Evolutionary conservation across 106 monocot genomes (phyloP).

Genomic region (Vanilla planifolia): DNA sequence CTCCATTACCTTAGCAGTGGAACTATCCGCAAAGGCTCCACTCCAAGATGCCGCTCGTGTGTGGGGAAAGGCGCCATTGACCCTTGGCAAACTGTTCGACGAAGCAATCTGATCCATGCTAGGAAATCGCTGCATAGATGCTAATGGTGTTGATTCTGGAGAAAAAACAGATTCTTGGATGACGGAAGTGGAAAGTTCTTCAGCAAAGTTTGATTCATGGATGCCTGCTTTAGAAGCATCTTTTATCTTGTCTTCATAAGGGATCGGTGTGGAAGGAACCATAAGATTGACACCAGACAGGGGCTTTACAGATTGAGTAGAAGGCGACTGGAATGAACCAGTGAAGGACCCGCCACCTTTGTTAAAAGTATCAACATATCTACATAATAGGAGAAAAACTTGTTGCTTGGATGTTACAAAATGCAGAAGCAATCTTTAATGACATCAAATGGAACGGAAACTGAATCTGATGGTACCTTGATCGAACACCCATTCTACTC

Average conservation of each 20-base stretch:
- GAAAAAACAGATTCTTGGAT: constrained; percentile 18
- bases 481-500: constrained; percentile 68
- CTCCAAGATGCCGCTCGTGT: constrained; percentile 20
- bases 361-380: constrained; percentile 98
- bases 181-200: constrained; percentile 24
- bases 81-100: constrained; percentile 9
- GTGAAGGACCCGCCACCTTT: constrained; percentile 39
- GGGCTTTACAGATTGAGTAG: constrained; percentile 59
- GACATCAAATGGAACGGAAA: not conserved
- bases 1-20: not conserved
- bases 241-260: constrained; percentile 15
- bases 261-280: constrained; percentile 45
- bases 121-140: constrained; percentile 53
- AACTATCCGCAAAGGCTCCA: constrained; percentile 6
- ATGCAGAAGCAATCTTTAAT: too few species aligned
- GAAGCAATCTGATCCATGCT: constrained; percentile 77
- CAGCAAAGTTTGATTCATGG: constrained; percentile 10
- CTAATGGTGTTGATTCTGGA: constrained; percentile 21
- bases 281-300: constrained; percentile 61
- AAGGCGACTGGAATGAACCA: constrained; percentile 42
- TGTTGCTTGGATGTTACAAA: not conserved
- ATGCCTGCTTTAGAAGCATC: constrained; percentile 15
- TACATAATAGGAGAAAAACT: constrained; percentile 6
- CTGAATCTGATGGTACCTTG: constrained; percentile 53
- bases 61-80: constrained; percentile 21